These are phyloP conservation scores for Golubevia pallescens DNA, from an alignment of 1,284 basidiomycete genomes.

Conservation along the genomic window DNA sequence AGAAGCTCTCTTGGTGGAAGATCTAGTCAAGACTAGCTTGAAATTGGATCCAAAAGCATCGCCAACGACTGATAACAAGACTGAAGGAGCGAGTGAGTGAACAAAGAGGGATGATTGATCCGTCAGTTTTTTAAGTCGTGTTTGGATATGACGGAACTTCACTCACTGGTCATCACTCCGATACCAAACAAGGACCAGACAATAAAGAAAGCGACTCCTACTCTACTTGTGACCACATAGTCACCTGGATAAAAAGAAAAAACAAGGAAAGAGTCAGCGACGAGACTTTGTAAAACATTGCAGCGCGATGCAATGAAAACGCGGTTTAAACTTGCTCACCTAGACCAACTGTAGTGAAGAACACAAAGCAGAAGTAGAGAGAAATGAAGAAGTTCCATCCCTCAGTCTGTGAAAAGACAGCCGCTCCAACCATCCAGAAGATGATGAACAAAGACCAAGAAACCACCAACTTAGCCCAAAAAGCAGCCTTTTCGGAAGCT, in stretches of 20 bases:
- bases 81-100: slow-evolving; percentile 34
- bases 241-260: slow-evolving; percentile 9
- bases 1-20: too few relatives aligned
- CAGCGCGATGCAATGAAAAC: slow-evolving; percentile 65
- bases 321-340: slow-evolving; percentile 12
- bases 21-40: slow-evolving; percentile 51
- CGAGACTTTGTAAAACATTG: slow-evolving; percentile 74
- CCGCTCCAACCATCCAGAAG: slow-evolving; percentile 72
- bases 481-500: slow-evolving; percentile 68
- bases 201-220: slow-evolving; percentile 78
- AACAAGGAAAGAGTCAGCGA: slow-evolving; percentile 68
- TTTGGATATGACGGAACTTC: slow-evolving; percentile 63
- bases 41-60: slow-evolving; percentile 72
- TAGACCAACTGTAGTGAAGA: slow-evolving; percentile 48
- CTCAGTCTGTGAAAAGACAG: slow-evolving; percentile 70
- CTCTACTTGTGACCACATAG: slow-evolving; percentile 41
- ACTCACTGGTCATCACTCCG: slow-evolving; percentile 76
- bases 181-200: slow-evolving; percentile 81
- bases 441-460: slow-evolving; percentile 69
- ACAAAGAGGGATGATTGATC: slow-evolving; percentile 6
- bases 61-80: slow-evolving; percentile 69
- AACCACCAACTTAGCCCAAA: slow-evolving; percentile 68
- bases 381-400: slow-evolving; percentile 69
- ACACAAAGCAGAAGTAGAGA: slow-evolving; percentile 75
- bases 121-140: too few relatives aligned